Conservation (phyloP, 805 yeast species). For the Kluyveromyces wickerhamii region DNA sequence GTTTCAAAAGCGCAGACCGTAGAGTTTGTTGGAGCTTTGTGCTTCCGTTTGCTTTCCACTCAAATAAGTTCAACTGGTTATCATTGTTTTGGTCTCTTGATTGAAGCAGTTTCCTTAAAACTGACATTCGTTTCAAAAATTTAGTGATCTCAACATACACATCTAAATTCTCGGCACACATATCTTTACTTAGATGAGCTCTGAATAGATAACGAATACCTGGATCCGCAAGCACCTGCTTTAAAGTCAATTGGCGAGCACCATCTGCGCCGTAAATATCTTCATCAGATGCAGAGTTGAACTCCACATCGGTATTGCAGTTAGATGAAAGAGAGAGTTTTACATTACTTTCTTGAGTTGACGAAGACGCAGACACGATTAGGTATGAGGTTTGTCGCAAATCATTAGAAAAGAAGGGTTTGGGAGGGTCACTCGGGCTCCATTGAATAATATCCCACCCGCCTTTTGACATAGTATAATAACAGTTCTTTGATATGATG, state of each 20-base stretch:
- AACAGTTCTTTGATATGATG: slow-evolving; percentile 32
- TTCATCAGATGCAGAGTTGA: not conserved
- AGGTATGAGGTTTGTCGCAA: not conserved
- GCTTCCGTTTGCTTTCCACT: slow-evolving; percentile 11
- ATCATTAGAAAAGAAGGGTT: not conserved
- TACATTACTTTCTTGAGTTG: not conserved
- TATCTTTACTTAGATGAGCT: slow-evolving; percentile 52
- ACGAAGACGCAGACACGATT: not conserved
- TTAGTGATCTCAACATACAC: slow-evolving; percentile 54
- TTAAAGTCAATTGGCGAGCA: slow-evolving; percentile 14
- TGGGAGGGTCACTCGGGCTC: slow-evolving; percentile 10
- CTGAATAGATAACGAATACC: slow-evolving; percentile 64
- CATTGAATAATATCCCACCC: slow-evolving; percentile 35
- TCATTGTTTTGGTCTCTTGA: slow-evolving; percentile 13
- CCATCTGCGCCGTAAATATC: slow-evolving; percentile 1
- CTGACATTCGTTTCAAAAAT: slow-evolving; percentile 39
- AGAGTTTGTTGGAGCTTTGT: slow-evolving; percentile 27
- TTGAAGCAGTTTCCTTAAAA: slow-evolving; percentile 35
- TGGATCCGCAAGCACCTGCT: slow-evolving; percentile 57
- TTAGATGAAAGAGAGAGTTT: not conserved
- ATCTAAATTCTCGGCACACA: slow-evolving; percentile 70
- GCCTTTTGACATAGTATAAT: slow-evolving; percentile 35
- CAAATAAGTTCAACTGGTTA: slow-evolving; percentile 8
- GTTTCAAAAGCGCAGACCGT: slow-evolving; percentile 34
- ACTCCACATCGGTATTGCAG: not conserved